Conservation (phyloP, 805 yeast genomes). For the Ogataea naganishii region DNA sequence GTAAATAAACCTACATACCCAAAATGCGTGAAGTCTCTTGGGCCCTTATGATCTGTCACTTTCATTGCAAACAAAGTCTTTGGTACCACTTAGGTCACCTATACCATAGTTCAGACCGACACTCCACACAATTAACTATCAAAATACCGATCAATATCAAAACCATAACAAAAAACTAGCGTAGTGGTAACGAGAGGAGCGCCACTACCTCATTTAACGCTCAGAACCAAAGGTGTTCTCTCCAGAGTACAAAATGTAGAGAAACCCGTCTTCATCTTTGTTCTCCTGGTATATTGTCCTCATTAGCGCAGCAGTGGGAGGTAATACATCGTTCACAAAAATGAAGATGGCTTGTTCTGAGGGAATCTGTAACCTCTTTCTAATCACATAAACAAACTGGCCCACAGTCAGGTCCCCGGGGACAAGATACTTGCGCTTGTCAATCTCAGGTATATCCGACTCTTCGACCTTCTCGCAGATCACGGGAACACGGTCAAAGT, state of each 20-base stretch:
- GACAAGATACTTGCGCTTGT: conserved; percentile 92
- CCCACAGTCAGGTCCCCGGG: conserved; percentile 96
- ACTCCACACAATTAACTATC: conserved; percentile 1
- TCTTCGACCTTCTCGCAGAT: conserved; percentile 97
- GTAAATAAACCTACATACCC: too few species aligned
- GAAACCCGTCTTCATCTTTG: conserved; percentile 95
- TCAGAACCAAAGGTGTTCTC: conserved; percentile 98
- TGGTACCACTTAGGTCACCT: too few species aligned
- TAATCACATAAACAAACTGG: conserved; percentile 94
- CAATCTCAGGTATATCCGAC: conserved; percentile 92
- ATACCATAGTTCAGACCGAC: too few species aligned
- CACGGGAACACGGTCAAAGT: conserved; percentile 88
- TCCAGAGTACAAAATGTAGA: conserved; percentile 92
- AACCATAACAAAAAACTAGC: conserved; percentile 2
- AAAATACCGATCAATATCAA: conserved; percentile 4
- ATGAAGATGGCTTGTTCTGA: conserved; percentile 97
- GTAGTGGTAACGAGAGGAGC: too few species aligned
- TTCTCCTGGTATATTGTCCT: conserved; percentile 92
- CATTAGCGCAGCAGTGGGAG: conserved; percentile 97
- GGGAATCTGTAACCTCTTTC: conserved; percentile 92
- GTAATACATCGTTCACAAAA: conserved; percentile 92
- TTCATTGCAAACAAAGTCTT: too few species aligned
- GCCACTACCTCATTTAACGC: too few species aligned
- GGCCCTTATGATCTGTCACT: too few species aligned
- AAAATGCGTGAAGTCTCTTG: too few species aligned